These are phyloP conservation scores for sunflower (Helianthus annuus) DNA, from an alignment of 129 eudicot species.

Conservation along the genomic window DNA sequence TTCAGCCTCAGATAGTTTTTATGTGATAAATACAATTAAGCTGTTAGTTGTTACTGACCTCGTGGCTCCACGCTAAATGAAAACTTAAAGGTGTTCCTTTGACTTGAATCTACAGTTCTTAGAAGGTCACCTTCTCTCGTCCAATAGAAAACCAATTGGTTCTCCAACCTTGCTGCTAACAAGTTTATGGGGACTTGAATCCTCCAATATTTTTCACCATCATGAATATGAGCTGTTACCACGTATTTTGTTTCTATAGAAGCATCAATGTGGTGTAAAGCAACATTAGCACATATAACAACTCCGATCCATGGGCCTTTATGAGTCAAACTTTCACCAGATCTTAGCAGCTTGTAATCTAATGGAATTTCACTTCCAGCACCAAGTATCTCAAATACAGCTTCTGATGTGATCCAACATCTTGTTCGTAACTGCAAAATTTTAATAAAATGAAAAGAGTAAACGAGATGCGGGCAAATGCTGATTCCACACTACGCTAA, in stretches of 20 bases:
- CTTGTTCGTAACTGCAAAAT: constrained; percentile 16
- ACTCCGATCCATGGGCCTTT: constrained; percentile 19
- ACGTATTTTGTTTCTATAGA: constrained; percentile 3
- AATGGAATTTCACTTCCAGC: constrained; percentile 16
- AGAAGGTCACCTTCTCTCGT: background rate
- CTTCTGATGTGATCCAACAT: constrained; percentile 19
- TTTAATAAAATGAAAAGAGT: background rate
- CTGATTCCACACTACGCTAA: background rate
- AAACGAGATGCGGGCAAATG: background rate
- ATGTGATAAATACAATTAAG: no score
- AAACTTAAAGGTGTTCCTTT: background rate
- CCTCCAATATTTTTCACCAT: background rate
- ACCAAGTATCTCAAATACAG: constrained; percentile 27
- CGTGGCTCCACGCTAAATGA: constrained; percentile 2
- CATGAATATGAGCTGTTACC: constrained; percentile 19
- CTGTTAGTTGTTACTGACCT: background rate
- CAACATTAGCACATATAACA: constrained; percentile 17
- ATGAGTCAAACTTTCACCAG: background rate
- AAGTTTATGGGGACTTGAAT: constrained; percentile 1
- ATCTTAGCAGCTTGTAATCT: background rate
- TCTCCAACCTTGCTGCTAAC: constrained; percentile 14
- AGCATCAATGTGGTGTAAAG: background rate
- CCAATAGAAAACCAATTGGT: constrained; percentile 22
- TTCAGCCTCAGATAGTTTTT: no score
- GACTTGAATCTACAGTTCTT: background rate